Evolutionary conservation across 2,329 filamentous ascomycete genomes (phyloP), one percentile per base, ranked within the genome.

Genomic region (Talaromyces islandicus): DNA sequence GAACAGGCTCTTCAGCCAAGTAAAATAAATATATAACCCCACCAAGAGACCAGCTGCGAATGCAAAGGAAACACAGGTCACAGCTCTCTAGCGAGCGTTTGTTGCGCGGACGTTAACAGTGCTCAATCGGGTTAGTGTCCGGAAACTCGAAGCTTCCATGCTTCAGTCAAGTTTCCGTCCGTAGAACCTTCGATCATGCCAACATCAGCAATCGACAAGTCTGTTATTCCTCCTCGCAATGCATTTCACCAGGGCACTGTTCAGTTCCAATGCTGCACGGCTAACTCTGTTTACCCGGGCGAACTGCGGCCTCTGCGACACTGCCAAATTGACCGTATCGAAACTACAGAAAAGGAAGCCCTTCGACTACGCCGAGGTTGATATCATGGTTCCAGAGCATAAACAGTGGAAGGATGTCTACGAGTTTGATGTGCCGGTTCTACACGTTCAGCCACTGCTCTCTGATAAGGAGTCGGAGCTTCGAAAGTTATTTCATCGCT

Each of bases 341-440:
- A 78, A 81, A 51, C 77, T 87, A 24, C 80, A 78, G 65, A 78
- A 82, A 61, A 77, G 77, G 48, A 76, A 80, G 46, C 76, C 78
- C 2, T 82, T 87, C 64, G 77, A 81, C 60, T 87, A 85, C 68
- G 65, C 77, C 2, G 84, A 88, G 70, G 73, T 85, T 61, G 80
- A 87, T 66, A 83, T 88, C 57, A 84, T 86, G 80, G 75, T 75
- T 3, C 70, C 77, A 0, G 76, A 72, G 4, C 80, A 86, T 56
- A 75, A 81, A 63, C 72, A 77, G 55, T 88, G 85, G 85, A 86
- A 80, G 66, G 74, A 79, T 60, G 71, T 84, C 17, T 88, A 88
- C 66, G 84, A 87, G 54, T 86, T 86, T 62, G 85, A 88, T 66
- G 84, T 85, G 3, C 85, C 85, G 0, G 85, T 88, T 62, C 77